Conservation (phyloP, 768 basidiomycete species). For the Leucocoprinus leucothites region DNA sequence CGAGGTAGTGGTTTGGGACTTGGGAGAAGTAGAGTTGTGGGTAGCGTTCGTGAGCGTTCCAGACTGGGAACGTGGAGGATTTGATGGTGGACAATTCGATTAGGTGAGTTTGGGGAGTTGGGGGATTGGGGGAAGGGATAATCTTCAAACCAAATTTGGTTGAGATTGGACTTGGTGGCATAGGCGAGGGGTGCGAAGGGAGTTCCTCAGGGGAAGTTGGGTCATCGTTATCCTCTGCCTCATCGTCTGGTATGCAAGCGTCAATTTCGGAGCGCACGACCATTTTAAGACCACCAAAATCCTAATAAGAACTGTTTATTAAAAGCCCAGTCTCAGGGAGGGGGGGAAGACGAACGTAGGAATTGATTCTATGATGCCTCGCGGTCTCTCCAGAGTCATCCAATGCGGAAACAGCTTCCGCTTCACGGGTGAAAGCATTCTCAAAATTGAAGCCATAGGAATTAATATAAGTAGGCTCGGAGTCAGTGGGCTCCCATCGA, state of each 20-base stretch:
- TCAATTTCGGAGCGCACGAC: conserved; percentile 28
- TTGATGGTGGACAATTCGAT: conserved; percentile 6
- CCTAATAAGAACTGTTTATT: background rate
- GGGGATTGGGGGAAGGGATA: conserved; percentile 2
- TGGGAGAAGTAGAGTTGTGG: conserved; percentile 71
- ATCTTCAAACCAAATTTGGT: conserved; percentile 4
- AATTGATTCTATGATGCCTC: conserved; percentile 52
- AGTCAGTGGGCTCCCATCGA: conserved; percentile 38
- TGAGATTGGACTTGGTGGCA: background rate
- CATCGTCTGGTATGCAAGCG: conserved; percentile 21
- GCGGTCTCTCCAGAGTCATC: conserved; percentile 39
- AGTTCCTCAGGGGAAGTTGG: conserved; percentile 19
- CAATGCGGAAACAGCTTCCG: conserved; percentile 6
- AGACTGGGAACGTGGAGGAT: background rate
- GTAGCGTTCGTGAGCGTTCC: conserved; percentile 58
- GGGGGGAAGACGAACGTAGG: conserved; percentile 37
- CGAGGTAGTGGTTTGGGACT: conserved; percentile 59
- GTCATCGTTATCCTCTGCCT: conserved; percentile 27
- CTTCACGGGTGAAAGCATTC: conserved; percentile 35
- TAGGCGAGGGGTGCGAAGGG: background rate
- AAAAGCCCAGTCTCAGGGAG: background rate
- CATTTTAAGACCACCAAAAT: conserved; percentile 23
- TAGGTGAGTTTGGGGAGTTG: conserved; percentile 3
- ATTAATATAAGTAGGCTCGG: conserved; percentile 24
- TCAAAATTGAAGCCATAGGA: conserved; percentile 57